A percentile compares a stretch with the other conserved stretches of the same genome.
Conservation (phyloP, 2,329 filamentous ascomycete genomes). For the Phaeosphaeria sp. region DNA sequence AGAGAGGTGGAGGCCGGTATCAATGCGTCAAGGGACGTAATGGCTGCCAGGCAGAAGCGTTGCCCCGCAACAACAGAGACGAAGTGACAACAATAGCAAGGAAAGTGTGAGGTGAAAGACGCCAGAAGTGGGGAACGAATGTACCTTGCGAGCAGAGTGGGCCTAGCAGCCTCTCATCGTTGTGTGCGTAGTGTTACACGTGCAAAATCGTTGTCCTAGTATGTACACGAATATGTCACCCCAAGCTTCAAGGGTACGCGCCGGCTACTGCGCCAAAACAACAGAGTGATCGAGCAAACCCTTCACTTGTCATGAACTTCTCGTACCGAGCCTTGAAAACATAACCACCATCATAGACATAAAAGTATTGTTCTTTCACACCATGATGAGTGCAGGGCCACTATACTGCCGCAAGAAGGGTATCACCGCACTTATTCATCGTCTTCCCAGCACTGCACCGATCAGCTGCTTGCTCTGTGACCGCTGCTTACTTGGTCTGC, state of each 20-base stretch:
- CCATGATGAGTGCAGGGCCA: too few species aligned
- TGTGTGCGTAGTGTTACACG: neutral
- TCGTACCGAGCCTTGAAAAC: too few species aligned
- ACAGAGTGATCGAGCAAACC: too few species aligned
- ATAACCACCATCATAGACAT: too few species aligned
- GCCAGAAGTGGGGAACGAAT: neutral
- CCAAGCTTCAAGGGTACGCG: constrained; percentile 7
- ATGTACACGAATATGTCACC: constrained; percentile 8
- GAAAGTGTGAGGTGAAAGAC: constrained; percentile 7
- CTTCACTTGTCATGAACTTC: too few species aligned
- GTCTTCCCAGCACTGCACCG: neutral
- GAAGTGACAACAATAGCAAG: constrained; percentile 2
- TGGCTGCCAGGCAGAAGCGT: neutral
- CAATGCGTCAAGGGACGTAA: neutral
- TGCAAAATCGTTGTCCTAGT: neutral
- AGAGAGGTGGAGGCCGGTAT: neutral
- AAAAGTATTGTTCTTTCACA: too few species aligned
- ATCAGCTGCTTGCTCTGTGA: neutral
- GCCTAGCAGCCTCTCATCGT: neutral
- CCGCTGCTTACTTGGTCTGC: constrained; percentile 29
- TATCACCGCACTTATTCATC: constrained; percentile 19
- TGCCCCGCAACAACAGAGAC: constrained; percentile 4
- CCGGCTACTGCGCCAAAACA: too few species aligned
- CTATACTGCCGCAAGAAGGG: constrained; percentile 24
- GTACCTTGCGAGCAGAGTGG: neutral